Conservation (phyloP, 768 basidiomycete species). For the Suillus fuscotomentosus region DNA sequence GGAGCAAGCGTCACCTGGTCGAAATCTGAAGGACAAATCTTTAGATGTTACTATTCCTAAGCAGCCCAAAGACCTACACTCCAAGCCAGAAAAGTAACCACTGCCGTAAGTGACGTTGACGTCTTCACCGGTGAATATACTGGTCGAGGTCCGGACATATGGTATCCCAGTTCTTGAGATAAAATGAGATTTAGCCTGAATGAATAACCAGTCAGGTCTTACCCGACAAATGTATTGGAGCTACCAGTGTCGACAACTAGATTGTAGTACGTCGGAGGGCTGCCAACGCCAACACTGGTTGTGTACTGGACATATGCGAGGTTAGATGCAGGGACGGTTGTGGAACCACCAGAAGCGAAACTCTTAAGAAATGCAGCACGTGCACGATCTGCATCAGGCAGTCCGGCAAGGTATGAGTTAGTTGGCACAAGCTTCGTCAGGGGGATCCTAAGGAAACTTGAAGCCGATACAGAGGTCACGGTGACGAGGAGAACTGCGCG, state of each 20-base stretch:
- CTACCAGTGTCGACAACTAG: slow-evolving; percentile 23
- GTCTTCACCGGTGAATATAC: slow-evolving; percentile 13
- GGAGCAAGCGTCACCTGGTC: slow-evolving; percentile 19
- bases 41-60: not conserved
- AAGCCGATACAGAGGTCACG: not conserved
- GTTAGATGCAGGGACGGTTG: slow-evolving; percentile 7
- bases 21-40: not conserved
- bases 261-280: slow-evolving; percentile 15
- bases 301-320: slow-evolving; percentile 12
- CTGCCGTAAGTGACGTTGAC: slow-evolving; percentile 5
- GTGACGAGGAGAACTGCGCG: not conserved
- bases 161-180: slow-evolving; percentile 8
- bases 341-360: not conserved
- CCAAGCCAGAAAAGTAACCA: slow-evolving; percentile 29
- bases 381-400: slow-evolving; percentile 5
- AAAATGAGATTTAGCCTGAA: not conserved
- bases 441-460: not conserved
- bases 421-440: not conserved
- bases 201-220: not conserved
- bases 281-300: slow-evolving; percentile 17
- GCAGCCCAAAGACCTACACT: slow-evolving; percentile 17
- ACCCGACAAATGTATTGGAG: slow-evolving; percentile 26
- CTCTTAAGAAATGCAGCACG: slow-evolving; percentile 1
- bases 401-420: not conserved
- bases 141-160: slow-evolving; percentile 14